These are phyloP conservation scores for Eucalyptus shirleyi DNA, from an alignment of 345 rosid species.

Conservation along the genomic window DNA sequence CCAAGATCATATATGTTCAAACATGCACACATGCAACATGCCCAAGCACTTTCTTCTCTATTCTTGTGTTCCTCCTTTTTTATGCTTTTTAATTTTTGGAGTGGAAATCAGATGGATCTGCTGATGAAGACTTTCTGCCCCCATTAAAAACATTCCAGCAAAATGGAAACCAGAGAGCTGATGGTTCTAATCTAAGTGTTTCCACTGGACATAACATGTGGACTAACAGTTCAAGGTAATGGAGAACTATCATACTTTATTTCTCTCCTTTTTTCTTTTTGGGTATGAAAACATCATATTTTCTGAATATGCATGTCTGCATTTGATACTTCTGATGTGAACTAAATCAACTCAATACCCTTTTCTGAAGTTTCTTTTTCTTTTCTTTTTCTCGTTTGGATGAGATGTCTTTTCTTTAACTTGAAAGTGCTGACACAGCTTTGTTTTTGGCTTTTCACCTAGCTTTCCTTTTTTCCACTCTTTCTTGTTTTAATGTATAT, in stretches of 20 bases:
- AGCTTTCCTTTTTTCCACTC: background rate
- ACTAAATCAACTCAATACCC: background rate
- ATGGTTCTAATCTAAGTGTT: background rate
- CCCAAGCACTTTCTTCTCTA: background rate
- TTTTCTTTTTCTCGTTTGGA: background rate
- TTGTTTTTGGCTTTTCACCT: background rate
- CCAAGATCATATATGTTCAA: background rate
- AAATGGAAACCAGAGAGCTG: background rate
- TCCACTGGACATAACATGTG: slow-evolving; percentile 10
- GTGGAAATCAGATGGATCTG: slow-evolving; percentile 22
- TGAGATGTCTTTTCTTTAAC: background rate
- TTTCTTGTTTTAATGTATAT: background rate
- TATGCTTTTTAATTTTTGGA: background rate
- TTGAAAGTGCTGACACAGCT: background rate
- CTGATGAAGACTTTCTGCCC: slow-evolving; percentile 24
- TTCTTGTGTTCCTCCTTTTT: background rate
- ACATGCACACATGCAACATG: background rate
- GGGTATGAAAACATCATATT: background rate
- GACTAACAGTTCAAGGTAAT: slow-evolving; percentile 27
- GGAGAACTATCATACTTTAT: background rate
- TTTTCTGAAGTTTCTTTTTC: background rate
- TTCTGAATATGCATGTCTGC: background rate
- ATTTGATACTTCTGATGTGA: background rate
- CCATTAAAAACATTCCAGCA: background rate
- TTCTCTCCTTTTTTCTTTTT: background rate